A percentile compares a stretch with the other conserved stretches of the same genome.
Evolutionary conservation across 371 early-diverging fungal species (phyloP).

Genomic region (Syncephalastrum contaminatum): DNA sequence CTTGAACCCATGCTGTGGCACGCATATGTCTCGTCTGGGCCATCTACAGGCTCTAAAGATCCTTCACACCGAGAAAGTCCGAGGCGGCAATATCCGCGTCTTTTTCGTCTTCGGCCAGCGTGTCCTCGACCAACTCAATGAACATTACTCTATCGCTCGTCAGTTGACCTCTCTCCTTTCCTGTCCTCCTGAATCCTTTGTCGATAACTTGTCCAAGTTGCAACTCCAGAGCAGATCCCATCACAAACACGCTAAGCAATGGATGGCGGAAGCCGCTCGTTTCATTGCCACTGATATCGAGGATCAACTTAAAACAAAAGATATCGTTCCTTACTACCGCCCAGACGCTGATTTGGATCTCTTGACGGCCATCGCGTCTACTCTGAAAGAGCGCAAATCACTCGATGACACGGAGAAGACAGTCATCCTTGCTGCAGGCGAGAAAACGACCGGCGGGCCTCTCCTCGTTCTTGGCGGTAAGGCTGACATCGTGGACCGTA

Average conservation of each 20-base stretch:
- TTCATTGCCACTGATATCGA: slow-evolving; percentile 41
- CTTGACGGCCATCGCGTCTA: slow-evolving; percentile 31
- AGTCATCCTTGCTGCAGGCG: slow-evolving; percentile 52
- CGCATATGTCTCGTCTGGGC: slow-evolving; percentile 61
- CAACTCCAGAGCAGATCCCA: slow-evolving; percentile 42
- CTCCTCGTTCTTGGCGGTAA: slow-evolving; percentile 47
- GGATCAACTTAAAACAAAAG: slow-evolving; percentile 28
- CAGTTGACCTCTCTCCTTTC: slow-evolving; percentile 55
- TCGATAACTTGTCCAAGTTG: slow-evolving; percentile 52
- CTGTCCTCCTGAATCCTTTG: slow-evolving; percentile 58
- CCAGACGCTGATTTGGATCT: slow-evolving; percentile 67
- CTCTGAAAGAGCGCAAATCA: slow-evolving; percentile 36
- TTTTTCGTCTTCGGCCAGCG: slow-evolving; percentile 71
- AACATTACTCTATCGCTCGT: slow-evolving; percentile 43
- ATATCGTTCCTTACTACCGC: slow-evolving; percentile 42
- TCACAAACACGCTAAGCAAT: slow-evolving; percentile 41
- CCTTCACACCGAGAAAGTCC: slow-evolving; percentile 63
- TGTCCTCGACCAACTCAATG: slow-evolving; percentile 50
- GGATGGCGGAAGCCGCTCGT: slow-evolving; percentile 50
- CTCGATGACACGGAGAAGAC: slow-evolving; percentile 27
- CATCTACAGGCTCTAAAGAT: slow-evolving; percentile 68
- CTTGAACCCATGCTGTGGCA: slow-evolving; percentile 82
- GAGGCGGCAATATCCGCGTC: slow-evolving; percentile 67
- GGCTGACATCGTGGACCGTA: slow-evolving; percentile 48
- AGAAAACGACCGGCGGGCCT: slow-evolving; percentile 51